phyloP scores from a whole-genome alignment of 208 protist species.

The Crithidia thermophila region DNA sequence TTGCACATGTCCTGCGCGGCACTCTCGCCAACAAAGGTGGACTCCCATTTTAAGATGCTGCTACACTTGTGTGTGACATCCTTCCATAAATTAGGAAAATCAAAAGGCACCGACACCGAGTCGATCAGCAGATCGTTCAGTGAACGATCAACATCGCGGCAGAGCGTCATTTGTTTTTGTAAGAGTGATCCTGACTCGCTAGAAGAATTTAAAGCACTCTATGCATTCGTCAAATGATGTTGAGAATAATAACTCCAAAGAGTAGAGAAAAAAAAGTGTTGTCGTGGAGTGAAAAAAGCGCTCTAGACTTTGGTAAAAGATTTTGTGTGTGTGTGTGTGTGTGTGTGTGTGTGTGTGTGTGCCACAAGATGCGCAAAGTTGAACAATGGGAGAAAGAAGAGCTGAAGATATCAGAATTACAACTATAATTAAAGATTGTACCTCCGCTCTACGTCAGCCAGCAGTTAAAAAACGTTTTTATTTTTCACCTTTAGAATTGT shows the following conservation, averaged over 20 bases:
- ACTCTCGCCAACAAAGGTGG: conserved; percentile 3
- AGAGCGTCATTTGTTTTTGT: conserved; percentile 7
- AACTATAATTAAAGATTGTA: neutral
- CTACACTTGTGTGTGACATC: conserved; percentile 34
- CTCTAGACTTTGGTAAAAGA: no score
- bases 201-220: no score
- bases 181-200: no score
- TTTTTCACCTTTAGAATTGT: conserved; percentile 13
- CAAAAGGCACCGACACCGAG: conserved; percentile 32
- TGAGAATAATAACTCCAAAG: neutral
- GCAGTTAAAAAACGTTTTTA: neutral
- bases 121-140: conserved; percentile 35
- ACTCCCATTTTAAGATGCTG: conserved; percentile 38
- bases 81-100: conserved; percentile 39
- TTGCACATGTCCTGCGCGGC: conserved; percentile 35
- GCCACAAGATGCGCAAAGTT: neutral
- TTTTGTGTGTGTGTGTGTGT: neutral
- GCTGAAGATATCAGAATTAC: neutral
- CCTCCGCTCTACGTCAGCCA: neutral
- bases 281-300: neutral
- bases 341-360: neutral
- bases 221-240: neutral
- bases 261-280: neutral
- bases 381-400: neutral
- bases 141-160: conserved; percentile 22